phyloP scores from a whole-genome alignment of 192 early-diverging fungal genomes.

The Coemansia sp. region DNA sequence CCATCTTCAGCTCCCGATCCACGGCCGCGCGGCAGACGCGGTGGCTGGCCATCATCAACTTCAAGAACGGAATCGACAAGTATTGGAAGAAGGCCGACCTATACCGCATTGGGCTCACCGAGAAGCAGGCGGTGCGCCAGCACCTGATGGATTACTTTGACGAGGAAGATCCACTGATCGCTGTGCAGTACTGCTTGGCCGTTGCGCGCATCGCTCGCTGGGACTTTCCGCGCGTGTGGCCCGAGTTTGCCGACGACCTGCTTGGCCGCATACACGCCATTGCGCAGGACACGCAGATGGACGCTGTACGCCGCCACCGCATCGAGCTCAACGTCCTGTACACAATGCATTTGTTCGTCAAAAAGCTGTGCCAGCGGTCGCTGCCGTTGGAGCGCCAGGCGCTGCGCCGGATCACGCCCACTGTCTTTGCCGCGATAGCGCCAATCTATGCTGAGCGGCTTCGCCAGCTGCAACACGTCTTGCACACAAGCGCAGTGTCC shows the following conservation, averaged over 20 bases:
- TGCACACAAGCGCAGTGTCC: not conserved
- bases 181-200: slow-evolving; percentile 73
- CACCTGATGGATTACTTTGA: slow-evolving; percentile 65
- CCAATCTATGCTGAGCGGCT: slow-evolving; percentile 65
- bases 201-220: slow-evolving; percentile 79
- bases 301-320: slow-evolving; percentile 33
- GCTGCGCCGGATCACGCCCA: slow-evolving; percentile 64
- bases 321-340: slow-evolving; percentile 72
- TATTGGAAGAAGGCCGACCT: slow-evolving; percentile 76
- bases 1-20: slow-evolving; percentile 56
- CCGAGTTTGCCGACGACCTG: slow-evolving; percentile 41
- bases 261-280: slow-evolving; percentile 18
- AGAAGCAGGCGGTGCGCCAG: slow-evolving; percentile 70
- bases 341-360: slow-evolving; percentile 73
- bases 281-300: slow-evolving; percentile 5
- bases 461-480: slow-evolving; percentile 54
- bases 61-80: slow-evolving; percentile 91
- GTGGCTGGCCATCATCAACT: slow-evolving; percentile 71
- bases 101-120: slow-evolving; percentile 58
- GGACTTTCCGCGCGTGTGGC: slow-evolving; percentile 89
- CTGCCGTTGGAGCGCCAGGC: slow-evolving; percentile 62
- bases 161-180: slow-evolving; percentile 69
- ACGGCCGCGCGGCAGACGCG: slow-evolving; percentile 51
- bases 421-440: slow-evolving; percentile 66
- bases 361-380: slow-evolving; percentile 69